Base-by-base conservation (phyloP, 208 protist genomes). In the Chromosphaera perkinsii region DNA sequence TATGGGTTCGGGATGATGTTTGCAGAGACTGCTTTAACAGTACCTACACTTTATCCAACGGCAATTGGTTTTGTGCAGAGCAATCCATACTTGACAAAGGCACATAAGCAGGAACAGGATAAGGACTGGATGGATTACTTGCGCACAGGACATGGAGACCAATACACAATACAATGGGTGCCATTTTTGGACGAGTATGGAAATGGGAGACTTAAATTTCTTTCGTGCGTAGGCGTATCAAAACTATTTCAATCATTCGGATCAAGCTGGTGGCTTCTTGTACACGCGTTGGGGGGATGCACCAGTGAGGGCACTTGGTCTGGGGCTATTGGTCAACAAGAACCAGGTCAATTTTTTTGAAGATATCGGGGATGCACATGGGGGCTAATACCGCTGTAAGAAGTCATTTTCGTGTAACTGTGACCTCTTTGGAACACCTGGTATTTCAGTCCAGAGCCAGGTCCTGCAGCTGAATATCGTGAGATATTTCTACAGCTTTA, bases 251-350 rank as follows among this genome's bases (percentile, higher is more conserved):
- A 45, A 72, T 14, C 52, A 69, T 42, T 24, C 76, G 20, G 71
- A 76, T 29, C 45, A 29, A 26, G 31, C 40, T 36, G 71, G 71
- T 27, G 66, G 66, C 12, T 75, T 75, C 54, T 76, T 69, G 43
- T 76, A 77, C 57, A 37, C 76, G 10, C 10, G 71, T 22, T 76
- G 71, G 71, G 71, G 66, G 12, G 71, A 76, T 56, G 71, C 71
- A 9, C 10, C 27, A 17, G 48, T 76, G 17, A 68, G 52, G 43
- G 70, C 71, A 12, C 29, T 76, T 4, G 47, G 26, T 32, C 14
- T 76, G 7, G 54, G 47, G 0, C 51, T 76, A 35, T 65, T 75
- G 12, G 66, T 33, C 12, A 32, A 40, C 20, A 51, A 57, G 35
- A 26, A n/a, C n/a, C n/a, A n/a, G n/a, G n/a, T n/a, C n/a, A n/a